phyloP scores from a whole-genome alignment of 2,329 filamentous ascomycete genomes.

The Karstenula rhodostoma region DNA sequence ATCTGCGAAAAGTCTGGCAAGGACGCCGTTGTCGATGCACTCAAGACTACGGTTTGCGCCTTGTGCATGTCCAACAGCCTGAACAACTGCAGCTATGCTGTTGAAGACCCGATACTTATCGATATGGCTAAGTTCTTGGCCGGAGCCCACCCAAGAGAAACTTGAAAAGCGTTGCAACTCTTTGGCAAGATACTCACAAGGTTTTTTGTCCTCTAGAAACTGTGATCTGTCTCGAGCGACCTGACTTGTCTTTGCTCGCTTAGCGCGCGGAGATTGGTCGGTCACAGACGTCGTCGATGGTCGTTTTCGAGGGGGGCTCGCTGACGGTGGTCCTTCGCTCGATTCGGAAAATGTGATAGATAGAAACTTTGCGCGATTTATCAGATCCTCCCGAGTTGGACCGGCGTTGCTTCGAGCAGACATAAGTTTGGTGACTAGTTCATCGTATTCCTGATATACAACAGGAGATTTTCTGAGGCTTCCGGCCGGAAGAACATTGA shows the following conservation, averaged over 20 bases:
- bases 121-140: not conserved
- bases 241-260: too few relatives aligned
- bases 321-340: too few relatives aligned
- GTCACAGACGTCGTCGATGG: too few relatives aligned
- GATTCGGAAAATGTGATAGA: too few relatives aligned
- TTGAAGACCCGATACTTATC: not conserved
- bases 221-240: not conserved
- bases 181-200: constrained; percentile 16
- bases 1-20: too few relatives aligned
- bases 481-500: constrained; percentile 2
- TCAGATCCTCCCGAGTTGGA: too few relatives aligned
- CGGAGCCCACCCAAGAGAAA: not conserved
- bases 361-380: too few relatives aligned
- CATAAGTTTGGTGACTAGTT: too few relatives aligned
- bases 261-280: too few relatives aligned
- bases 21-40: not conserved
- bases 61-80: constrained; percentile 10
- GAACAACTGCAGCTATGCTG: constrained; percentile 13
- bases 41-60: not conserved
- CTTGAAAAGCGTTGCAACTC: not conserved
- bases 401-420: too few relatives aligned
- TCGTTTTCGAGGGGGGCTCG: too few relatives aligned
- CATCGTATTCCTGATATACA: not conserved
- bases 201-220: not conserved
- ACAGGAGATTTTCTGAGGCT: too few relatives aligned